Base-by-base conservation (phyloP, 495 filamentous ascomycete species). In the Aspergillus campestris region DNA sequence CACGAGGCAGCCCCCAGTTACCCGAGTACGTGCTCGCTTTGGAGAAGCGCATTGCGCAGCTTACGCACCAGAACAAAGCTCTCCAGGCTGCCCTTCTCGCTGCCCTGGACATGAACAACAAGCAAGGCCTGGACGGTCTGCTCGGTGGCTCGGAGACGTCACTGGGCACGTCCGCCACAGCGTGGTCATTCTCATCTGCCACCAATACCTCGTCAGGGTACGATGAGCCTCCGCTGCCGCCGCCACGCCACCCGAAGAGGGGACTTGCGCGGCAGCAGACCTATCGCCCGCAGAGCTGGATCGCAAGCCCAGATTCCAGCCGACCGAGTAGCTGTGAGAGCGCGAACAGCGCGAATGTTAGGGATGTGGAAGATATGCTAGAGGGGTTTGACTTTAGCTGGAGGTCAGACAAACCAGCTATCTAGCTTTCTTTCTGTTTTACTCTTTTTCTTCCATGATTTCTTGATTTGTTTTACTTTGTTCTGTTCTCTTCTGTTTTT, bases 51-150 rank as follows among this genome's bases (percentile, higher is more conserved):
- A 57, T 72, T 12, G 58, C 64, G 7, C 60, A 67, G 24, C 59
- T 72, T 2, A 67, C 71, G 34, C 67, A 63, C 13, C 69, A 72
- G 24, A 72, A 72, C 50, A 64, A 64, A 36, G 58, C 68, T n/a
- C 65, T 72, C 8, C 67, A 71, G 33, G 69, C 69, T 7, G 69
- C 69, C 40, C 61, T 72, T 10, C 43, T 71, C 28, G 66, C 67
- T 1, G 66, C 67, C 13, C 50, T 71, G 24, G 64, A 67, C 50
- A 62, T 60, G 6, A 58, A 60, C 9, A 58, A 48, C 4, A 63
- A 63, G 40, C 47, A 48, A 8, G 62, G 56, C 34, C 42, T 65
- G 1, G 58, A 62, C 3, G 50, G 52, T 18, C 30, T 67, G 9
- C 48, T 55, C 9, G 37, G 50, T 1, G 63, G 53, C 7, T 54